These are phyloP conservation scores for Trypanosoma cruzi DNA, from an alignment of 208 protist species.

Conservation along the genomic window DNA sequence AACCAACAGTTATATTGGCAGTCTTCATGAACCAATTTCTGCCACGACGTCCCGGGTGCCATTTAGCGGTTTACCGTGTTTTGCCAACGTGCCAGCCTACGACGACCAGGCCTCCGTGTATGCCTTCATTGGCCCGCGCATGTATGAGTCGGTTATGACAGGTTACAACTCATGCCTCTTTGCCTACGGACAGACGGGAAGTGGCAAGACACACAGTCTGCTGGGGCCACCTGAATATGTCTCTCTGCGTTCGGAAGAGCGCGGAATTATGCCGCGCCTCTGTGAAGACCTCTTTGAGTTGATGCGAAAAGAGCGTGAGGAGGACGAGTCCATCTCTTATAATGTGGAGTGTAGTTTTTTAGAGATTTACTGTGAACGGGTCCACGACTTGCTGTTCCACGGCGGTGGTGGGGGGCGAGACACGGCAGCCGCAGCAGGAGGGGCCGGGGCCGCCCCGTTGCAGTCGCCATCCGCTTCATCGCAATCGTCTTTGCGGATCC, in stretches of 20 bases:
- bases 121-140: slow-evolving; percentile 66
- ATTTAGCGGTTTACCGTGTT: slow-evolving; percentile 48
- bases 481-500: slow-evolving; percentile 45
- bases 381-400: slow-evolving; percentile 70
- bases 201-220: slow-evolving; percentile 93
- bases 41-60: background rate
- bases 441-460: background rate
- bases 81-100: slow-evolving; percentile 40
- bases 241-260: slow-evolving; percentile 40
- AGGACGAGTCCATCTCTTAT: slow-evolving; percentile 56
- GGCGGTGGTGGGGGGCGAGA: background rate
- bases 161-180: slow-evolving; percentile 92
- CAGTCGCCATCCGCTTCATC: background rate
- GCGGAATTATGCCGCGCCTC: slow-evolving; percentile 83
- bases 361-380: slow-evolving; percentile 92
- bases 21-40: background rate
- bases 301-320: slow-evolving; percentile 67
- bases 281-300: slow-evolving; percentile 67
- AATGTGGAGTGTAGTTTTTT: slow-evolving; percentile 81
- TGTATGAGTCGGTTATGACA: slow-evolving; percentile 71
- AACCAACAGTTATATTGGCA: slow-evolving; percentile 4
- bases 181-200: slow-evolving; percentile 92
- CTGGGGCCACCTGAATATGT: slow-evolving; percentile 60
- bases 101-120: slow-evolving; percentile 82
- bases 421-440: background rate